These are phyloP conservation scores for Casuarina glauca DNA, from an alignment of 306 rosid genomes.

Conservation along the genomic window DNA sequence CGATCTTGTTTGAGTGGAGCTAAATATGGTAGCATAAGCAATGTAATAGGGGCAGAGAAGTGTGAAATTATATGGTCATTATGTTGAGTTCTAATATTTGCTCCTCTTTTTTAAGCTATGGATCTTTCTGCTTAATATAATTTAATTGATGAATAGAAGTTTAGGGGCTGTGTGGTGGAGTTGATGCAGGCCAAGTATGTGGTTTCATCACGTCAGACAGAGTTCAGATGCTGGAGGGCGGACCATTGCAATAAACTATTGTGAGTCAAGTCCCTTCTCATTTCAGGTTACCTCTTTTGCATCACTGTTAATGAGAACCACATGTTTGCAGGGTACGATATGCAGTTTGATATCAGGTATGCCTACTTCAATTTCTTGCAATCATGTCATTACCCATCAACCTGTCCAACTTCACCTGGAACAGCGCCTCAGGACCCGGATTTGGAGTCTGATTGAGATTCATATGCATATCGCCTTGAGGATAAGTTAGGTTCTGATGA, in stretches of 20 bases:
- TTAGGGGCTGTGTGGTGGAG: constrained; percentile 14
- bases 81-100: background rate
- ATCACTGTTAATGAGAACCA: constrained; percentile 18
- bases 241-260: constrained; percentile 73
- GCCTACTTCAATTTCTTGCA: constrained; percentile 82
- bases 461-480: constrained; percentile 12
- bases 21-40: no score
- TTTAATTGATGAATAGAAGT: constrained; percentile 18
- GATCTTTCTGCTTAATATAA: background rate
- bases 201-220: constrained; percentile 91
- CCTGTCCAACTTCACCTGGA: constrained; percentile 13
- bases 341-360: constrained; percentile 83
- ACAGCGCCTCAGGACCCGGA: constrained; percentile 21
- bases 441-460: constrained; percentile 32
- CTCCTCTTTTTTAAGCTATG: background rate
- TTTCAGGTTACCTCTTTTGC: background rate
- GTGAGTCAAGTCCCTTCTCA: constrained; percentile 31
- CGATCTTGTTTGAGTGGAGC: background rate
- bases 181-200: constrained; percentile 84
- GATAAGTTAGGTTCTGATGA: constrained; percentile 19
- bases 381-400: constrained; percentile 42
- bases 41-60: background rate
- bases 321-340: constrained; percentile 77
- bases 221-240: constrained; percentile 53
- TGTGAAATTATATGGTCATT: background rate